Percentiles rank a stretch among this genome's conserved stretches.
Evolutionary conservation across 2,329 filamentous ascomycete species (phyloP).

Genomic region (Pyrenochaeta sp.): DNA sequence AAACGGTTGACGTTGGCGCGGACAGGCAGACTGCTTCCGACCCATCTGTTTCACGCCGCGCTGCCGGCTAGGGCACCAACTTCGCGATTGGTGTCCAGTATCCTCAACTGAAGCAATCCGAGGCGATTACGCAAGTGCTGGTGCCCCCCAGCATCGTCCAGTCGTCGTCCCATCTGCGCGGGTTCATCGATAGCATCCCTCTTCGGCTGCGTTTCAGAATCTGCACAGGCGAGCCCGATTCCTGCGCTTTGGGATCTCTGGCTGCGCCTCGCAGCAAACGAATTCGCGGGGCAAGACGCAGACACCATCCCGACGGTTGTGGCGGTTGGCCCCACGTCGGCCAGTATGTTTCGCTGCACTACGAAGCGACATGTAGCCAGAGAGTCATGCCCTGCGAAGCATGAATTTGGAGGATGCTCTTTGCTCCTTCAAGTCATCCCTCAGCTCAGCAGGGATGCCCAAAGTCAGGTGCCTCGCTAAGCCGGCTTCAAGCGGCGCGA

Average conservation of each 20-base stretch:
- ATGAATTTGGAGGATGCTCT: conserved; percentile 28
- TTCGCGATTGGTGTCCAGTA: conserved; percentile 35
- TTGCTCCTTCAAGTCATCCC: conserved; percentile 13
- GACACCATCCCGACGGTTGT: conserved; percentile 30
- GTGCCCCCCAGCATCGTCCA: conserved; percentile 31
- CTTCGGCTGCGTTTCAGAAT: conserved; percentile 42
- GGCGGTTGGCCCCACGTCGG: conserved; percentile 33
- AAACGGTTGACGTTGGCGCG: conserved; percentile 20
- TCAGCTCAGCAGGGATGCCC: conserved; percentile 46
- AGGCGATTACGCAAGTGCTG: conserved; percentile 32
- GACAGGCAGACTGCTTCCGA: conserved; percentile 17
- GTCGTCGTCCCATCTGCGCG: conserved; percentile 32
- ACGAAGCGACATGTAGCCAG: conserved; percentile 9
- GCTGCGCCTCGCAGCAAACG: conserved; percentile 43
- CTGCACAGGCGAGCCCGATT: conserved; percentile 34
- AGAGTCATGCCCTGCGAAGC: conserved; percentile 30
- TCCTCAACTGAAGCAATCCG: conserved; percentile 31
- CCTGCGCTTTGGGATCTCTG: conserved; percentile 24
- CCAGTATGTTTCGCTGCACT: conserved; percentile 15
- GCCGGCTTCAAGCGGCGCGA: conserved; percentile 34
- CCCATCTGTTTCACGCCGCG: conserved; percentile 36
- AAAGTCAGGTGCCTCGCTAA: conserved; percentile 22
- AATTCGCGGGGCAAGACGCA: conserved; percentile 28
- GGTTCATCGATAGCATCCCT: conserved; percentile 44
- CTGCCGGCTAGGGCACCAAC: conserved; percentile 20